Percentiles rank a stretch among this genome's conserved stretches.
phyloP scores from a whole-genome alignment of 202 grass and related monocot genomes.

The Dendrocalamus latiflorus region DNA sequence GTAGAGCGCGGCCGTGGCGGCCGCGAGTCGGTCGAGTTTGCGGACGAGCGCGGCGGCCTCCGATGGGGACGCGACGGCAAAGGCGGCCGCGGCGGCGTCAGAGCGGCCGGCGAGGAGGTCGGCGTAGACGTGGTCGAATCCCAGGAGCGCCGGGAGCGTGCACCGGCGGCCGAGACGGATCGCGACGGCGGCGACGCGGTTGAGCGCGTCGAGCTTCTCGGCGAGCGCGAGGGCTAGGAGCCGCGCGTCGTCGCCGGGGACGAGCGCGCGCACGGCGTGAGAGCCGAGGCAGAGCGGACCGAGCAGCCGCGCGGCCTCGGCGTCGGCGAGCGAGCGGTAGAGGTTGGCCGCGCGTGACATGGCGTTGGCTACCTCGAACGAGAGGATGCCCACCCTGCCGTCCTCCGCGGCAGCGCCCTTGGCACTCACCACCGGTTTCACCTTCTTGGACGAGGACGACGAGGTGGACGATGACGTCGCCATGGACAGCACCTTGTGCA shows the following conservation, averaged over 20 bases:
- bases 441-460: slow-evolving; percentile 55
- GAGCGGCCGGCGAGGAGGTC: slow-evolving; percentile 71
- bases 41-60: slow-evolving; percentile 58
- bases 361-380: slow-evolving; percentile 89
- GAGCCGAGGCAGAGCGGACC: slow-evolving; percentile 57
- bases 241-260: slow-evolving; percentile 62
- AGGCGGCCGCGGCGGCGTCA: slow-evolving; percentile 6
- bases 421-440: background rate
- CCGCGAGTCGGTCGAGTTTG: slow-evolving; percentile 76
- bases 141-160: slow-evolving; percentile 50
- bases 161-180: slow-evolving; percentile 74
- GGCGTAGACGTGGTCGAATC: slow-evolving; percentile 91
- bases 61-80: slow-evolving; percentile 27
- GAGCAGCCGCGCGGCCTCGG: slow-evolving; percentile 50
- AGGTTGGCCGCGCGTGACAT: slow-evolving; percentile 73
- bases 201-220: slow-evolving; percentile 87
- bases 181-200: slow-evolving; percentile 68
- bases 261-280: slow-evolving; percentile 69
- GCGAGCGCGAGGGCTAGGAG: slow-evolving; percentile 77
- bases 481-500: slow-evolving; percentile 79
- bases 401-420: background rate
- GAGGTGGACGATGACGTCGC: slow-evolving; percentile 28
- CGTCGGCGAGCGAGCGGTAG: slow-evolving; percentile 75
- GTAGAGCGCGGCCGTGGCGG: slow-evolving; percentile 67
- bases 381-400: slow-evolving; percentile 64